Evolutionary conservation across 225 moss, liverwort and hornwort genomes (phyloP), one percentile per base, ranked within the genome.

Genomic region (Neckera pumila): DNA sequence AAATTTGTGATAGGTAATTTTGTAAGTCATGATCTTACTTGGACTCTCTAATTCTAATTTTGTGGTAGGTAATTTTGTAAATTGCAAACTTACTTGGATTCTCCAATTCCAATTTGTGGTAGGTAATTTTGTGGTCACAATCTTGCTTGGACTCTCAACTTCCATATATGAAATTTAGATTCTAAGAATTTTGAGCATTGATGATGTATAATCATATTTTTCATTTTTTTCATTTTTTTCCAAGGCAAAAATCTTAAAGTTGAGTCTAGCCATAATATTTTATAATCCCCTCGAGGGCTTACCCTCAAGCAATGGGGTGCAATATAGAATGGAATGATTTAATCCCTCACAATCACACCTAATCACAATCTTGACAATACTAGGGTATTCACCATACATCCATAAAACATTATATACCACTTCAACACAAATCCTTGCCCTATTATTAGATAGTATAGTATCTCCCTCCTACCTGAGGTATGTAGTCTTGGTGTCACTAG

Each of bases 381-480:
- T 42, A 71, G 3, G 14, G 15, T 26, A 26, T 42, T 14, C 6
- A 71, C 40, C 7, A 42, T 42, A 38, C 69, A 69, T 38, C 1
- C 2, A 0, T 14, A 14, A 42, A 42, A 71, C 42, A 42, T 26
- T 71, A 42, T 25, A 40, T 40, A 26, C 2, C 2, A 38, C 2
- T 4, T 25, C 0, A 71, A 42, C 2, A 71, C 9, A 42, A 71
- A 14, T 0, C 8, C 2, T 5, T 42, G 1, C 1, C 42, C 5
- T 43, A 42, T 71, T 26, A 42, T 42, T 26, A 42, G 15, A 1
- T 16, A 36, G 3, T 26, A 71, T 71, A 15, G 27, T 26, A 40
- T 42, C 26, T 42, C 15, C 12, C 2, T 26, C 6, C 2, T 23
- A 14, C 0, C 3, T 0, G 0, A 42, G 1, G 23, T 23, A 25